Base-by-base conservation (phyloP, 1,284 basidiomycete species). In the Cutaneotrichosporon cavernicola region DNA sequence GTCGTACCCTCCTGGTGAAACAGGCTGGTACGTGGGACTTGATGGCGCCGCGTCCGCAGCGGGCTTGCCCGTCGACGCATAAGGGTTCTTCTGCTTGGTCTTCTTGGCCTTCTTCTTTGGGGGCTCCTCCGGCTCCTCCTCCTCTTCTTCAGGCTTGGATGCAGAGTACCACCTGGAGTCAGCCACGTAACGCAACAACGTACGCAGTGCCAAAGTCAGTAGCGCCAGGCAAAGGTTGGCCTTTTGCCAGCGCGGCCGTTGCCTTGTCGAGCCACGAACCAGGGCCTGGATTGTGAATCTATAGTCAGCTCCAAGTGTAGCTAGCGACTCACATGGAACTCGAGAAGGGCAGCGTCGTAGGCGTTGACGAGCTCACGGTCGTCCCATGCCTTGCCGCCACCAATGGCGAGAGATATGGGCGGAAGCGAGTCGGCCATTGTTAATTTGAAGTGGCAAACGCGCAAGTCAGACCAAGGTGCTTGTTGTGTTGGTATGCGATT, bases 221-320 rank as follows among this genome's bases (percentile, higher is more conserved):
- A 0, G 73, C 76, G 2, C 76, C 77, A 0, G 73, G 70, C 7
- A 81, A 58, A 1, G 76, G 73, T 47, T 73, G 64, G 0, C 78
- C 80, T 43, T 70, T 62, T 0, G 74, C 74, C 56, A 75, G 60
- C 2, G 78, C 78, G 3, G 80, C 80, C 0, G 77, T 80, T 6
- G 74, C 74, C 63, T 81, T 80, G 64, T 81, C 80, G 14, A 81
- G 70, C 80, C 80, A 81, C 18, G 70, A 68, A n/a, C 80, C 80
- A 0, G 78, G 77, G 31, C 80, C 80, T 0, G 80, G 80, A 57
- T 81, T 76, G 68, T 80, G 78, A 30, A 73, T 53, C 77, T 80
- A 66, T 10, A 26, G 59, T 64, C 30, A 61, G 63, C 30, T 5
- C 30, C 14, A 9, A n/a, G 11, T 14, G 3, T 18, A 16, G 50